phyloP scores from a whole-genome alignment of 306 rosid species.

The Casuarina equisetifolia region DNA sequence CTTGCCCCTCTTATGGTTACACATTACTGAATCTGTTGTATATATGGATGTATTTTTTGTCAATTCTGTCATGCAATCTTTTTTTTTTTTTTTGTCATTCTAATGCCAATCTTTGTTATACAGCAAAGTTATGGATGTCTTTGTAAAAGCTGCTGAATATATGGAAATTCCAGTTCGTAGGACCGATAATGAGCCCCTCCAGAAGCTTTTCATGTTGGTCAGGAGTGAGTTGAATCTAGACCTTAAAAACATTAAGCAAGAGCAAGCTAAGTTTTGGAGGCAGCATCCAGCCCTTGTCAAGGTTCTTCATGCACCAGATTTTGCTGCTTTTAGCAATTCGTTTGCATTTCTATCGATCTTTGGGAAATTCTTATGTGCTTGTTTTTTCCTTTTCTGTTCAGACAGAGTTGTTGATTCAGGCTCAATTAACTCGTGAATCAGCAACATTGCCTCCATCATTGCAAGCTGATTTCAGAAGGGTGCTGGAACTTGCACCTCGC shows the following conservation, averaged over 20 bases:
- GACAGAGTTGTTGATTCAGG: slow-evolving; percentile 97
- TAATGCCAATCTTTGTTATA: slow-evolving; percentile 13
- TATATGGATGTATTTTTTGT: not conserved
- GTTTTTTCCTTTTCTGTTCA: slow-evolving; percentile 40
- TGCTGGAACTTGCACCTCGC: slow-evolving; percentile 91
- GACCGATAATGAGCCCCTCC: slow-evolving; percentile 91
- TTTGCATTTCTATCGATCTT: slow-evolving; percentile 13
- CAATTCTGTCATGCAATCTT: not conserved
- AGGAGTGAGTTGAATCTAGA: slow-evolving; percentile 97
- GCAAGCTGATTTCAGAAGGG: slow-evolving; percentile 76
- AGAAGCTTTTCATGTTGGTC: slow-evolving; percentile 90
- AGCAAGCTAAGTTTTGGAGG: slow-evolving; percentile 98
- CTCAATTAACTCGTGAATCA: slow-evolving; percentile 84
- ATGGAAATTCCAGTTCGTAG: slow-evolving; percentile 97
- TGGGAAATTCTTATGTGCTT: slow-evolving; percentile 22
- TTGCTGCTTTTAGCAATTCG: slow-evolving; percentile 11
- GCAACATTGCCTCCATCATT: slow-evolving; percentile 70
- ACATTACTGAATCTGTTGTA: slow-evolving; percentile 7
- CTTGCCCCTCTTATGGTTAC: not conserved
- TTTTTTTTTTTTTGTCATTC: slow-evolving; percentile 2
- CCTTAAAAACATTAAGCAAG: slow-evolving; percentile 98
- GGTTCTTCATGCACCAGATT: slow-evolving; percentile 45
- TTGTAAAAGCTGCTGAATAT: slow-evolving; percentile 92
- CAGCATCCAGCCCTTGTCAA: slow-evolving; percentile 97
- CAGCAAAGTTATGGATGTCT: slow-evolving; percentile 99